Evolutionary conservation across 371 early-diverging fungal genomes (phyloP).

Genomic region (Mucor indicus): DNA sequence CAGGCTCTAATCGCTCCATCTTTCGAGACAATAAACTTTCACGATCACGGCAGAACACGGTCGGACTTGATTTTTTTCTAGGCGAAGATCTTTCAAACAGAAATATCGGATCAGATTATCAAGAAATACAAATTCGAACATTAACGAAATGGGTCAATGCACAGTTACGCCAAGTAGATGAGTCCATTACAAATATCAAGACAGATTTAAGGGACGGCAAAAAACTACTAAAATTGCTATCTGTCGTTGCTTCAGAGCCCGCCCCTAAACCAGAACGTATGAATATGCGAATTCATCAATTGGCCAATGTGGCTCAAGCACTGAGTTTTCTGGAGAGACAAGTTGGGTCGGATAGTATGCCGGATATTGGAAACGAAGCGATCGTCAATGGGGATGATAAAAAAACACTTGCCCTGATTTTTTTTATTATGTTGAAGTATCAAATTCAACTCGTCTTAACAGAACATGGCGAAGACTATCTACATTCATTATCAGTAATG

Average conservation of each 20-base stretch:
- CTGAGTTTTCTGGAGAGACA: constrained; percentile 64
- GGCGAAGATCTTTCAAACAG: constrained; percentile 46
- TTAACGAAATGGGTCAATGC: constrained; percentile 84
- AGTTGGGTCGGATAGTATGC: constrained; percentile 59
- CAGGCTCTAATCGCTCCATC: constrained; percentile 21
- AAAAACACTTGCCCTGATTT: constrained; percentile 82
- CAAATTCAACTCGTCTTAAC: constrained; percentile 53
- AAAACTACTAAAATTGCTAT: constrained; percentile 56
- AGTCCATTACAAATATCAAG: constrained; percentile 44
- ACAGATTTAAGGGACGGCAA: constrained; percentile 66
- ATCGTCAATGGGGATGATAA: constrained; percentile 86
- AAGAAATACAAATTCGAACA: constrained; percentile 71
- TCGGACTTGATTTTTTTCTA: constrained; percentile 13
- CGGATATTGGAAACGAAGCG: constrained; percentile 79
- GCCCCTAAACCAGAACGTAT: constrained; percentile 59
- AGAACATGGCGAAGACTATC: constrained; percentile 42
- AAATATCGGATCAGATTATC: constrained; percentile 47
- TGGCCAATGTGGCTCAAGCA: constrained; percentile 77
- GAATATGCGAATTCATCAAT: constrained; percentile 75
- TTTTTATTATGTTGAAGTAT: constrained; percentile 74
- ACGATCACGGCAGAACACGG: constrained; percentile 23
- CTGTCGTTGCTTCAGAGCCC: constrained; percentile 52
- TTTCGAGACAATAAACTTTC: constrained; percentile 15
- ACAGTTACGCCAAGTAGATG: constrained; percentile 54
- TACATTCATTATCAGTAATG: constrained; percentile 31